Conservation (phyloP, 345 rosid species). For the Corchorus capsularis region DNA sequence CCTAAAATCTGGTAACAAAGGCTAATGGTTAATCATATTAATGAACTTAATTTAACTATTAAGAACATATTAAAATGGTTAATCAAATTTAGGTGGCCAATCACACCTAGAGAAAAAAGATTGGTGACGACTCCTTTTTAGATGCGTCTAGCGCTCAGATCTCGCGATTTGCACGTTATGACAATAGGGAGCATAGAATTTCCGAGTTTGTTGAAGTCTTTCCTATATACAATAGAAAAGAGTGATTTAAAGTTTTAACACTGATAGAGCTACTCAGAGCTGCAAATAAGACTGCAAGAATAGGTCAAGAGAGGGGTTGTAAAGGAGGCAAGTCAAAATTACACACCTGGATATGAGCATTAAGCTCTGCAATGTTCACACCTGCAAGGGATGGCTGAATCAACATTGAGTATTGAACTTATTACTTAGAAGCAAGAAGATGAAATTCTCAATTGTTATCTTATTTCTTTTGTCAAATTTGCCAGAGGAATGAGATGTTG, state of each 20-base stretch:
- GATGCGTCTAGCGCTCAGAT: no score
- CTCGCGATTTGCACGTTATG: no score
- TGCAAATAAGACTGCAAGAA: not conserved
- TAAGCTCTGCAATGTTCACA: conserved; percentile 79
- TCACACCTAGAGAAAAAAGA: no score
- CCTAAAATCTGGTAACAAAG: no score
- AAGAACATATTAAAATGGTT: no score
- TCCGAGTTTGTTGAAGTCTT: conserved; percentile 73
- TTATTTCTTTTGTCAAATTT: not conserved
- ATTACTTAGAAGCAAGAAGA: not conserved
- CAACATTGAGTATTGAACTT: not conserved
- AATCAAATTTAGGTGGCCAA: no score
- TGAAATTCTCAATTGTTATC: not conserved
- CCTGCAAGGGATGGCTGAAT: conserved; percentile 45
- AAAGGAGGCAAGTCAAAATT: not conserved
- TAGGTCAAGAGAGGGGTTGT: not conserved
- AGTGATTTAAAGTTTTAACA: conserved; percentile 16
- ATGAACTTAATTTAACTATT: no score
- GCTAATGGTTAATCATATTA: no score
- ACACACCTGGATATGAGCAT: conserved; percentile 75
- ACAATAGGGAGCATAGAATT: conserved; percentile 77
- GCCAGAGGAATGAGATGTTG: not conserved
- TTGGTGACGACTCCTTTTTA: no score
- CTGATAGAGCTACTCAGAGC: conserved; percentile 1
- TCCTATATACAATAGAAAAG: conserved; percentile 47